Base-by-base conservation (phyloP, 805 yeast genomes). In the Pichia phayaonensis region DNA sequence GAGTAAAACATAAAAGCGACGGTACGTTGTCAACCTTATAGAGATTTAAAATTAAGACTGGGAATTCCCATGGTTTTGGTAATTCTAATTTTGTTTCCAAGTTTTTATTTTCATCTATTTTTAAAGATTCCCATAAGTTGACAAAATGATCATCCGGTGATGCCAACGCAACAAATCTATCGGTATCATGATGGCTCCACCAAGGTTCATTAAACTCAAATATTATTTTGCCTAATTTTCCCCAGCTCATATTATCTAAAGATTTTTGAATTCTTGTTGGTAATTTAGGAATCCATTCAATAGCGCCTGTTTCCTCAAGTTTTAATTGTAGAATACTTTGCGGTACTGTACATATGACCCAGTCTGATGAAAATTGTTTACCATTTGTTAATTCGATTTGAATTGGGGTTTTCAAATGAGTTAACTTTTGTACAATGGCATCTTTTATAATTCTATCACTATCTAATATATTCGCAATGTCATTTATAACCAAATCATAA, bases 331-430 rank as follows among this genome's bases (percentile, higher is more conserved):
- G 67, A 4, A 85, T 74, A 36, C 90, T 84, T 54, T 84, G 84
- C 0, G 97, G 96, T 6, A 86, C 79, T 0, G 96, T 81, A 8
- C 87, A 84, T 15, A 90, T 72, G 27, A 80, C 69, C 60, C 79
- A 84, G 44, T 85, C 81, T 29, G 81, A 73, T 3, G 56, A 54
- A 34, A 71, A 64, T 6, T 42, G 53, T 2, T 54, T 49, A 3
- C 74, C 73, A 8, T 63, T 56, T 1, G 54, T 59, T 0, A 77
- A 69, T 11, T 62, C 66, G 1, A 77, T 69, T 1, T 44, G 47
- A 54, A 65, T 11, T 56, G 58, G 15, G 12, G 50, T 56, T 2
- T 48, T 56, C 2, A 54, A 51, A 43, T 75, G 64, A n/a, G 59
- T 58, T 20, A 81, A 70, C 16, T 57, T 59, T 8, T 38, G 60